A percentile compares a stretch with the other conserved stretches of the same genome.
These are phyloP conservation scores for Saccharomyces hybrid DNA, from an alignment of 1,139 yeast species.

Conservation along the genomic window DNA sequence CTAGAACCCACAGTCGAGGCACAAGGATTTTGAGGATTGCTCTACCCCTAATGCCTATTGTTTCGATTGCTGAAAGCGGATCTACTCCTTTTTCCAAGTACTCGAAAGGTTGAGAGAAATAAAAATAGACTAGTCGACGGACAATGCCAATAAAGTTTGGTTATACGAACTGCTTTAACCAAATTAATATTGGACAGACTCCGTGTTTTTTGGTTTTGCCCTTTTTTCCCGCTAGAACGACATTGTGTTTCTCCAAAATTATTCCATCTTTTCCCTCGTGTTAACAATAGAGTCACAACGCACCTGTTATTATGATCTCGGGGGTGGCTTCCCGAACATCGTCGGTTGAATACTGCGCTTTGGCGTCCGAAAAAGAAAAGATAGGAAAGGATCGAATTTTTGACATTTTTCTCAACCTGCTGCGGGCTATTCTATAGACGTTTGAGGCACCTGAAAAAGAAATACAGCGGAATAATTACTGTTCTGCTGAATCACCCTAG, in stretches of 20 bases:
- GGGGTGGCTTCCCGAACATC: not conserved
- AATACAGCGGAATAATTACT: not conserved
- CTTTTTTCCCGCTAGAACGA: not conserved
- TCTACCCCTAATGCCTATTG: not conserved
- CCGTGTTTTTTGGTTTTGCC: not conserved
- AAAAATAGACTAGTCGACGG: not conserved
- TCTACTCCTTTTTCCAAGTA: not conserved
- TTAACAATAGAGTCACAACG: not conserved
- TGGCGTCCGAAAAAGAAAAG: not conserved
- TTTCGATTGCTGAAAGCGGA: not conserved
- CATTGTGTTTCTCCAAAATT: not conserved
- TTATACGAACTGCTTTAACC: not conserved
- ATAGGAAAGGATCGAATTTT: not conserved
- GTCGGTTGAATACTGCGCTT: not conserved
- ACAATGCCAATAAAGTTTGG: not conserved
- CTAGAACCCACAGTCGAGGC: not conserved
- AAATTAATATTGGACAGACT: not conserved
- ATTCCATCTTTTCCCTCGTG: not conserved
- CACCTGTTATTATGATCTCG: not conserved
- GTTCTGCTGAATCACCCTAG: not conserved
- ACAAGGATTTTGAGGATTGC: not conserved
- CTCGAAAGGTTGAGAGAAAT: not conserved
- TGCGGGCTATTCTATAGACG: not conserved
- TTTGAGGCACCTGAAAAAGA: not conserved
- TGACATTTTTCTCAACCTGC: not conserved